These are phyloP conservation scores for Kregervanrija delftensis DNA, from an alignment of 805 yeast genomes.

Conservation along the genomic window DNA sequence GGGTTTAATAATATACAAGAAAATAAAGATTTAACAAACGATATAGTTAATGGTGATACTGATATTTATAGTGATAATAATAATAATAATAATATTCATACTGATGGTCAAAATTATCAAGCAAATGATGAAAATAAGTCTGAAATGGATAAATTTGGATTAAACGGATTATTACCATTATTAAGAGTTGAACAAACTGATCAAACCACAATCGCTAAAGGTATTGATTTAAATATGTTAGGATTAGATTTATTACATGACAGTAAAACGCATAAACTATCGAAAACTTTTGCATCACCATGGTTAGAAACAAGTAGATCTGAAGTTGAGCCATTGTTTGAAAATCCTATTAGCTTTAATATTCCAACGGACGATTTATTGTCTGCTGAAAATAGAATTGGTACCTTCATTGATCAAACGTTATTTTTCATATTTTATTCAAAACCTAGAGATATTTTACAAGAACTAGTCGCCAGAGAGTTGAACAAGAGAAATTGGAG, in stretches of 20 bases:
- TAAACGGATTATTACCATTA: conserved; percentile 55
- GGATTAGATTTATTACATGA: conserved; percentile 53
- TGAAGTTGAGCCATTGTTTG: conserved; percentile 81
- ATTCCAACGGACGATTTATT: conserved; percentile 17
- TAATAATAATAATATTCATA: too few species aligned
- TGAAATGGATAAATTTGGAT: conserved; percentile 59
- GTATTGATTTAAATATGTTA: conserved; percentile 62
- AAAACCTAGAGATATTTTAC: conserved; percentile 86
- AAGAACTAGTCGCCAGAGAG: conserved; percentile 90
- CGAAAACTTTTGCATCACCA: conserved; percentile 76
- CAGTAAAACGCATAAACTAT: conserved; percentile 35
- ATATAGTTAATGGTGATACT: too few species aligned
- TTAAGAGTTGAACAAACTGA: conserved; percentile 58
- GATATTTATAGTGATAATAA: too few species aligned
- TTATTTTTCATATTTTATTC: conserved; percentile 89
- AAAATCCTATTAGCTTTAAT: conserved; percentile 51
- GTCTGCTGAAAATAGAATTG: conserved; percentile 34
- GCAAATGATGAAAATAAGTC: too few species aligned
- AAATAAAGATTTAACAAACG: too few species aligned
- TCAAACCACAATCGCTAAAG: conserved; percentile 60
- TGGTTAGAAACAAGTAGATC: conserved; percentile 91
- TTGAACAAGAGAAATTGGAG: conserved; percentile 93
- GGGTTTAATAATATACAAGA: too few species aligned
- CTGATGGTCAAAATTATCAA: too few species aligned
- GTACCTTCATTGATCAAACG: conserved; percentile 80